A percentile compares a stretch with the other conserved stretches of the same genome.
Evolutionary conservation across 345 rosid species (phyloP).

Genomic region (Gossypium mustelinum): DNA sequence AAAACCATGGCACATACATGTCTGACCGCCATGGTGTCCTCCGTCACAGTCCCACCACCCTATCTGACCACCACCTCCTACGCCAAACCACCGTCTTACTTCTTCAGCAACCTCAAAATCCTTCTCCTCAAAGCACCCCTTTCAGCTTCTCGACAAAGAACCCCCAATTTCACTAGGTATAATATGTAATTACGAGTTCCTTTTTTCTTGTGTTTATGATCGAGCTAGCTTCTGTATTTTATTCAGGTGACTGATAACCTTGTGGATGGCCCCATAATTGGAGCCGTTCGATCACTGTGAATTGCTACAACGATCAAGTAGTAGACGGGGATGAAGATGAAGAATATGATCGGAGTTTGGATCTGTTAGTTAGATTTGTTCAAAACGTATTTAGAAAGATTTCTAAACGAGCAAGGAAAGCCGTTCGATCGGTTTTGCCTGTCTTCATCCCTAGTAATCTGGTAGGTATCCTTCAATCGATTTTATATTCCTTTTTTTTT

Average conservation of each 20-base stretch:
- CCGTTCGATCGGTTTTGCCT: conserved; percentile 81
- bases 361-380: conserved; percentile 62
- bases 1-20: neutral
- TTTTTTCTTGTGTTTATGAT: too few species aligned
- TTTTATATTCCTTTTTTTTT: neutral
- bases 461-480: conserved; percentile 32
- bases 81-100: neutral
- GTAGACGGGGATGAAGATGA: conserved; percentile 39
- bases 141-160: conserved; percentile 29
- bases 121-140: conserved; percentile 16
- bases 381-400: conserved; percentile 66
- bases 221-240: too few species aligned
- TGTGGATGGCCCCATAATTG: conserved; percentile 55
- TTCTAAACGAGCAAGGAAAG: conserved; percentile 73
- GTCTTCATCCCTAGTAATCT: conserved; percentile 50
- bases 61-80: neutral
- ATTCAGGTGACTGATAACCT: conserved; percentile 33
- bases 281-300: conserved; percentile 61
- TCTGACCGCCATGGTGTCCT: conserved; percentile 26
- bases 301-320: conserved; percentile 27
- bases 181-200: too few species aligned
- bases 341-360: conserved; percentile 82
- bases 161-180: neutral
- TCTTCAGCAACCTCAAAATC: neutral
- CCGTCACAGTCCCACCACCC: conserved; percentile 21